These are phyloP conservation scores for Ustilago sp. DNA, from an alignment of 1,284 basidiomycete species.

Conservation along the genomic window DNA sequence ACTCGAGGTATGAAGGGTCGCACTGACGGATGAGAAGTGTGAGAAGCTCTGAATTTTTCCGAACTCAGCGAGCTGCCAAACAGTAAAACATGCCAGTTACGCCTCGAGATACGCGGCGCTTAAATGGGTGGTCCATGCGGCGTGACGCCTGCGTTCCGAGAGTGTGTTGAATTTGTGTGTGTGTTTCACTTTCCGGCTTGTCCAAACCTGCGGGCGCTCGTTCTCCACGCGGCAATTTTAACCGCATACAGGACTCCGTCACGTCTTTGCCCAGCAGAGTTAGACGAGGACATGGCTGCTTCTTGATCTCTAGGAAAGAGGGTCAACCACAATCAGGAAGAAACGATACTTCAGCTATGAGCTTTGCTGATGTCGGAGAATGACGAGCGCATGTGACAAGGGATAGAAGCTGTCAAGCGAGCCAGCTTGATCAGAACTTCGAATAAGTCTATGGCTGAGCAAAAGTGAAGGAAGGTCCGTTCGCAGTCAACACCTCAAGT, in stretches of 20 bases:
- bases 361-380: too few species aligned
- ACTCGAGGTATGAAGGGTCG: neutral
- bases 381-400: neutral
- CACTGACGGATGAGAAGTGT: neutral
- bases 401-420: neutral
- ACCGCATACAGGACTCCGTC: too few species aligned
- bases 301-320: too few species aligned
- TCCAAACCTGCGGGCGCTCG: too few species aligned
- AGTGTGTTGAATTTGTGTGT: neutral
- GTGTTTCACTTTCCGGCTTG: too few species aligned
- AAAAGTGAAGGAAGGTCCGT: neutral
- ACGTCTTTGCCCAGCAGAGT: too few species aligned
- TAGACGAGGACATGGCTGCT: too few species aligned
- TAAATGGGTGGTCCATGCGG: neutral
- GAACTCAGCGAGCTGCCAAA: slow-evolving; percentile 2
- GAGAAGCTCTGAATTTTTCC: neutral
- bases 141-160: neutral
- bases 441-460: neutral
- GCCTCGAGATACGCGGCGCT: neutral
- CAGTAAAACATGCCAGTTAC: neutral
- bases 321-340: too few species aligned
- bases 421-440: neutral
- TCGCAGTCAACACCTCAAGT: neutral
- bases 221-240: too few species aligned
- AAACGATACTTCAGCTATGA: too few species aligned